Percentiles rank a stretch among this genome's conserved stretches.
Conservation (phyloP, 2,329 filamentous ascomycete species). For the Aspergillus pseudoterreus region DNA sequence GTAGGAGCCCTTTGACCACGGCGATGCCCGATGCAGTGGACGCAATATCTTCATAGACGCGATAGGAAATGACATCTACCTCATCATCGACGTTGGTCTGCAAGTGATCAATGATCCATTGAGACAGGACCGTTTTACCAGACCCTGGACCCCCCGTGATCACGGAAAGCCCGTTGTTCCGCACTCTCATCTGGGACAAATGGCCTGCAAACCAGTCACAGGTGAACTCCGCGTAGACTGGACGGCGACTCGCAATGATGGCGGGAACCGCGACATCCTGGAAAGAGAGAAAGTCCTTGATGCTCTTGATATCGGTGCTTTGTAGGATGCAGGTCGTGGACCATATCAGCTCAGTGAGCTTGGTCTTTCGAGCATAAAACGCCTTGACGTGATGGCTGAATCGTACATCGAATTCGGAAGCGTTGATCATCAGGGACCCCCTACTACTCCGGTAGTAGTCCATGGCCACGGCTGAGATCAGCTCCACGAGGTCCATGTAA, state of each 20-base stretch:
- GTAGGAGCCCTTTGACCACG: neutral
- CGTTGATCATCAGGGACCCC: neutral
- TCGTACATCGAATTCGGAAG: neutral
- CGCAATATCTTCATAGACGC: neutral
- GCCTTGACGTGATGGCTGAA: neutral
- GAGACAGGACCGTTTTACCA: slow-evolving; percentile 2
- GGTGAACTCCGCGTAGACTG: neutral
- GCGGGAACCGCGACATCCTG: neutral
- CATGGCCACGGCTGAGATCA: neutral
- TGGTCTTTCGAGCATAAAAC: neutral
- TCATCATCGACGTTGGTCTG: neutral
- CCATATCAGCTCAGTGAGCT: neutral
- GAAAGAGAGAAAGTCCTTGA: slow-evolving; percentile 1
- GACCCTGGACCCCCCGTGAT: neutral
- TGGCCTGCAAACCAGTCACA: slow-evolving; percentile 4
- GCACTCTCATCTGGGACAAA: neutral
- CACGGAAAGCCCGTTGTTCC: neutral
- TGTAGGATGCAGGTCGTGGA: neutral
- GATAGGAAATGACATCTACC: neutral
- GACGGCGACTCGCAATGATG: neutral
- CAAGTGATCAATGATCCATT: slow-evolving; percentile 2
- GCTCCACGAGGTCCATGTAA: neutral
- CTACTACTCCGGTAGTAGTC: neutral
- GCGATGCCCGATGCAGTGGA: neutral
- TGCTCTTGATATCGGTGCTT: neutral